Percentiles rank a stretch among this genome's conserved stretches.
These are phyloP conservation scores for Hsuehochloa calcarea DNA, from an alignment of 176 grass and related monocot genomes.

Conservation along the genomic window DNA sequence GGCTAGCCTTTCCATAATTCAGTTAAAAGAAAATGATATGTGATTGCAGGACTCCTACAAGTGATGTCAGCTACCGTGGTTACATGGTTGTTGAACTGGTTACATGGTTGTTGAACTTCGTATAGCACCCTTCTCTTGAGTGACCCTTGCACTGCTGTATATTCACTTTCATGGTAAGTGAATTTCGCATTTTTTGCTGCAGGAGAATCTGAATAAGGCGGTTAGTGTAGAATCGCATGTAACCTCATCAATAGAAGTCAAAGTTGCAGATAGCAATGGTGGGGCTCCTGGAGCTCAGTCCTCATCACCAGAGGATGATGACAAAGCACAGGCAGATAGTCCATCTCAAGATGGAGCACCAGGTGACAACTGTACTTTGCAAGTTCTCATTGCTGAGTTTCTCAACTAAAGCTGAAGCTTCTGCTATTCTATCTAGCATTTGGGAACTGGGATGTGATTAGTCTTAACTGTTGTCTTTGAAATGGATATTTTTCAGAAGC, in stretches of 20 bases:
- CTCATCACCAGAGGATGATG: slow-evolving; percentile 47
- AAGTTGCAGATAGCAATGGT: slow-evolving; percentile 28
- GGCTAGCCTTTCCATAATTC: background rate
- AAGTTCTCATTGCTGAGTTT: slow-evolving; percentile 11
- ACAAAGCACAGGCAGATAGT: slow-evolving; percentile 39
- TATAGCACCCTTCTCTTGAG: background rate
- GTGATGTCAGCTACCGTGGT: background rate
- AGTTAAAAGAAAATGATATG: background rate
- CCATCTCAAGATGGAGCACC: slow-evolving; percentile 53
- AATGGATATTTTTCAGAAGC: slow-evolving; percentile 38
- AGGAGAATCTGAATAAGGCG: slow-evolving; percentile 26
- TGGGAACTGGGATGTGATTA: background rate
- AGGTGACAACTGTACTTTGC: slow-evolving; percentile 40
- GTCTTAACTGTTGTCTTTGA: slow-evolving; percentile 1
- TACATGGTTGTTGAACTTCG: background rate
- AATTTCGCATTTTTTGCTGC: background rate
- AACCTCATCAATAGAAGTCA: slow-evolving; percentile 22
- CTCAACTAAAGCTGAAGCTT: slow-evolving; percentile 1
- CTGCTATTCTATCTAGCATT: slow-evolving; percentile 17
- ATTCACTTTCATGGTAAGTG: background rate
- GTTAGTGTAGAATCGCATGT: slow-evolving; percentile 15
- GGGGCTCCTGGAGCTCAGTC: slow-evolving; percentile 22
- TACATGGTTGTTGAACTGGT: no score
- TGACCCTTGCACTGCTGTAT: slow-evolving; percentile 2
- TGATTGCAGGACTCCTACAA: background rate